Base-by-base conservation (phyloP, 2,329 filamentous ascomycete genomes). In the Aspergillus alliaceus region DNA sequence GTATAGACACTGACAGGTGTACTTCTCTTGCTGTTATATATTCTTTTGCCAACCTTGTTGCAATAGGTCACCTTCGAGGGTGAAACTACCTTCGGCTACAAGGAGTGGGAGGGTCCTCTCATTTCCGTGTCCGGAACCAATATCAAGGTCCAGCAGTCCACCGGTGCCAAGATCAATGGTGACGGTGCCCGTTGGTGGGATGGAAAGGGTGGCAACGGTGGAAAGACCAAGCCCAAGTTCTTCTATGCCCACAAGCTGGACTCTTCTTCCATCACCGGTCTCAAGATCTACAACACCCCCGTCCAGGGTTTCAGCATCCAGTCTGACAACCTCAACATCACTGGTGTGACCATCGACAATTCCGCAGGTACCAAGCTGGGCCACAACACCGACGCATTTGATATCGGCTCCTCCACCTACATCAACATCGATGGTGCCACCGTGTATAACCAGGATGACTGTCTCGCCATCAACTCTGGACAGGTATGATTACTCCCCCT, bases 71-170 rank as follows among this genome's bases (percentile, higher is more conserved):
- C 82, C 64, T 90, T 90, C 72, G 72, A 84, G 56, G 88, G 87
- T 42, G 83, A 78, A 14, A 90, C 87, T n/a, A 85, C 82, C 53
- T 90, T 87, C 66, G 86, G 79, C 20, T 89, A 88, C 74, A 77
- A 84, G 60, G 82, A 87, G 65, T 90, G 86, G 87, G 69, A 71
- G 1, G 87, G 87, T 0, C 87, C 87, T 44, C 77, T 90, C 14
- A 79, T 90, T 64, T 80, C 80, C 27, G 77, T 89, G 60, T 82
- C 82, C 1, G 87, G 87, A 39, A 82, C 72, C 34, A 75, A 77
- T 59, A 79, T 88, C 63, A 79, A 78, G 27, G 77, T 88, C 37
- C 76, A 63, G 51, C 58, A 60, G 42, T 50, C 53, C 15, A 49
- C 76, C 8, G 83, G 82, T 47, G 80, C 80, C 22, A 63, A 73